Evolutionary conservation across 176 grass and related monocot species (phyloP).

Genomic region (Oropetium thomaeum): DNA sequence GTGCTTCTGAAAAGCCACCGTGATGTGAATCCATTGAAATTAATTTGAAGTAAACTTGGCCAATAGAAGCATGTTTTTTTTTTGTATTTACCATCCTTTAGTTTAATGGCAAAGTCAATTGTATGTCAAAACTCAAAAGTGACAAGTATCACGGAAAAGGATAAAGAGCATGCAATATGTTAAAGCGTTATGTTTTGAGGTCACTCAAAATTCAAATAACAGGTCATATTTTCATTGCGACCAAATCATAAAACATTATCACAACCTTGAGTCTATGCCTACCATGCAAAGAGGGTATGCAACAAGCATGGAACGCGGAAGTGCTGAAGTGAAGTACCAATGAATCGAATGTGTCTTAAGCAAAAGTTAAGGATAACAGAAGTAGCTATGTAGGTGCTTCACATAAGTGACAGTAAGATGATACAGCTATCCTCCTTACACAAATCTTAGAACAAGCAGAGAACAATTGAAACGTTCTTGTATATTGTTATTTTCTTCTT

Average conservation of each 20-base stretch:
- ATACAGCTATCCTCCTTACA: neutral
- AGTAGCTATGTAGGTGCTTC: neutral
- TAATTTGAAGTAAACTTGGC: neutral
- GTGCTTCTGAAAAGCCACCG: neutral
- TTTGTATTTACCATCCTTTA: neutral
- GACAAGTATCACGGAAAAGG: neutral
- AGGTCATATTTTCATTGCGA: neutral
- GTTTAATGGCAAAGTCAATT: neutral
- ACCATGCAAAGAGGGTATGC: slow-evolving; percentile 93
- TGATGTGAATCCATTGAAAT: neutral
- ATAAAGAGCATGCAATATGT: neutral
- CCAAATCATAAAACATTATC: neutral
- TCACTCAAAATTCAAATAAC: neutral
- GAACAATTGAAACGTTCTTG: neutral
- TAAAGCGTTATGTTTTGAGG: neutral
- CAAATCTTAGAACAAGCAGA: slow-evolving; percentile 6
- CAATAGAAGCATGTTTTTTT: neutral
- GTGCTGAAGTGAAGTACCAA: slow-evolving; percentile 97
- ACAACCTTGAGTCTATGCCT: slow-evolving; percentile 14
- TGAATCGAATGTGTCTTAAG: slow-evolving; percentile 79
- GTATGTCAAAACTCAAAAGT: too few relatives aligned
- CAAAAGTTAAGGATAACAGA: slow-evolving; percentile 44
- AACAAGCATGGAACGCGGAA: slow-evolving; percentile 84
- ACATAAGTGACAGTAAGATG: neutral
- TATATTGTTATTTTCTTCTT: slow-evolving; percentile 14